These are phyloP conservation scores for Wallacemonas sp. DNA, from an alignment of 208 protist species.

Conservation along the genomic window DNA sequence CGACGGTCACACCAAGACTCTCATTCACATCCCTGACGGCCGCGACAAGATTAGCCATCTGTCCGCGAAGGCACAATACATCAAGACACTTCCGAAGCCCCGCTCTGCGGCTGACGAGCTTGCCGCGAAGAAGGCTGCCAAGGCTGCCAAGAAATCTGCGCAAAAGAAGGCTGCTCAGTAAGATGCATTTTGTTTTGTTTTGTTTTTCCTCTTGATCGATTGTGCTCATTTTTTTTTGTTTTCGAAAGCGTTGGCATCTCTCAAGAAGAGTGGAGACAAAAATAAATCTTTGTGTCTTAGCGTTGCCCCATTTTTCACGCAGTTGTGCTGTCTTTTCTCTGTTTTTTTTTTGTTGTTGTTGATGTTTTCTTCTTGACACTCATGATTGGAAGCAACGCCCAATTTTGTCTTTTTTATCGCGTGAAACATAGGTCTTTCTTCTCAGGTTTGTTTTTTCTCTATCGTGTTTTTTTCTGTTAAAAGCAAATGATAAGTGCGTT, in stretches of 20 bases:
- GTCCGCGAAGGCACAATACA: slow-evolving; percentile 87
- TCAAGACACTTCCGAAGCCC: slow-evolving; percentile 77
- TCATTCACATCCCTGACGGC: slow-evolving; percentile 88
- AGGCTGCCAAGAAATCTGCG: slow-evolving; percentile 85
- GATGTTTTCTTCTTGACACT: no score
- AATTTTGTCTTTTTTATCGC: no score
- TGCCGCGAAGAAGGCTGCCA: slow-evolving; percentile 79
- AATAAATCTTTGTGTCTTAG: no score
- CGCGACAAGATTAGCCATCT: slow-evolving; percentile 92
- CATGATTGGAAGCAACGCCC: no score
- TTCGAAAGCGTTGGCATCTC: background rate
- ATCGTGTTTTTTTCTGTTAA: no score
- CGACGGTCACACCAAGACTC: slow-evolving; percentile 50
- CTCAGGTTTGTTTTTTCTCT: no score
- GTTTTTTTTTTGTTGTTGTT: no score
- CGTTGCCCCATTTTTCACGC: no score
- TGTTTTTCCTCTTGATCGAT: slow-evolving; percentile 4
- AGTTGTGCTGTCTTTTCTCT: no score
- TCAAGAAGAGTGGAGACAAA: background rate
- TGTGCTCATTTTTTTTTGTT: slow-evolving; percentile 23
- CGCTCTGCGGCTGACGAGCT: slow-evolving; percentile 78
- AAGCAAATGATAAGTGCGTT: no score
- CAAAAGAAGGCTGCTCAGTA: slow-evolving; percentile 64
- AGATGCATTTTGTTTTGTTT: background rate
- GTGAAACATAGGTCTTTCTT: no score